A percentile compares a stretch with the other conserved stretches of the same genome.
These are phyloP conservation scores for Pseudogymnoascus sp. DNA, from an alignment of 2,329 filamentous ascomycete genomes.

Conservation along the genomic window DNA sequence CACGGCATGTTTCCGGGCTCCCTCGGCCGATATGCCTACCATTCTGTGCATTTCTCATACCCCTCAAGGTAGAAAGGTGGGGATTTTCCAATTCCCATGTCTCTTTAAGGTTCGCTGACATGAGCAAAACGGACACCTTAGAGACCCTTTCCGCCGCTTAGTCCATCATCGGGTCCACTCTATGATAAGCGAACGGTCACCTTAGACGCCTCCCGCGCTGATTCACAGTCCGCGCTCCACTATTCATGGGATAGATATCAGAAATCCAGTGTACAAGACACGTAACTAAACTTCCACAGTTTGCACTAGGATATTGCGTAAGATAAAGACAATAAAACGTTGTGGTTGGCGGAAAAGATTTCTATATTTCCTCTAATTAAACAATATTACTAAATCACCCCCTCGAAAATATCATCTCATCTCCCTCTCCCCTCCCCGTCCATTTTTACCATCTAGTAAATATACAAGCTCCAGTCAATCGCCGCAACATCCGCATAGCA, in stretches of 20 bases:
- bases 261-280: too few species aligned
- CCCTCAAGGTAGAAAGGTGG: background rate
- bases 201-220: background rate
- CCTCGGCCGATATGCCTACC: background rate
- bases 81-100: background rate
- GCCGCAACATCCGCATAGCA: conserved; percentile 36
- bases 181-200: background rate
- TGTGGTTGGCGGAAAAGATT: background rate
- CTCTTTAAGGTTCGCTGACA: background rate
- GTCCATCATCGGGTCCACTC: background rate
- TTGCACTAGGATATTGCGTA: background rate
- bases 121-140: background rate
- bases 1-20: background rate
- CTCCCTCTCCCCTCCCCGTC: background rate
- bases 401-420: background rate
- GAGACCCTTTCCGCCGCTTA: background rate
- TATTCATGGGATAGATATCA: background rate
- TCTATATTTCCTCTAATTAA: background rate
- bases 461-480: conserved; percentile 32
- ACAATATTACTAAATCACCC: background rate
- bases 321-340: background rate
- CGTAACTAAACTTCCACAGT: too few species aligned
- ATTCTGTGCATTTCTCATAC: background rate
- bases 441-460: conserved; percentile 31
- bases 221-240: background rate